Percentiles rank a stretch among this genome's conserved stretches.
Evolutionary conservation across 1,284 basidiomycete genomes (phyloP).

Genomic region (Ceratobasidium sp.): DNA sequence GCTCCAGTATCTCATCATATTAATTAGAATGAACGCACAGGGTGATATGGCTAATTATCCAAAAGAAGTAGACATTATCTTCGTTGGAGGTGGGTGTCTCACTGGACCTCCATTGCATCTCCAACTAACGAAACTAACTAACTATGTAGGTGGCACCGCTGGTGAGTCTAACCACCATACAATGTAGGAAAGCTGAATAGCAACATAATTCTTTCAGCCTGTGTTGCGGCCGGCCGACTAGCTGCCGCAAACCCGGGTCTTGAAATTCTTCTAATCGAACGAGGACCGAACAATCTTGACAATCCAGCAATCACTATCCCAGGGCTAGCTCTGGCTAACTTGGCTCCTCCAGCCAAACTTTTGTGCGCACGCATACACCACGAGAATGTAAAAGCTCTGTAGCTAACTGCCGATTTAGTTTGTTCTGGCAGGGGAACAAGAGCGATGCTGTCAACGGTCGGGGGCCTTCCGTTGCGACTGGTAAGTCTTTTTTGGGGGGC

Average conservation of each 20-base stretch:
- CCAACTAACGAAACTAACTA: neutral
- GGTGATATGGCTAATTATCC: neutral
- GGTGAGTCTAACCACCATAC: neutral
- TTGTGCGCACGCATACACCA: neutral
- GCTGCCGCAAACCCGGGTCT: slow-evolving; percentile 2
- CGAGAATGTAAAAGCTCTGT: no score
- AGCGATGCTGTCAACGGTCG: neutral
- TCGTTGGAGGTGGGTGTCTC: neutral
- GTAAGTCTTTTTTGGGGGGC: neutral
- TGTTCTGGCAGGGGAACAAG: slow-evolving; percentile 9
- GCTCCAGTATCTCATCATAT: no score
- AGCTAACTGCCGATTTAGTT: neutral
- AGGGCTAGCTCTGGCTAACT: neutral
- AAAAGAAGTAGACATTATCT: slow-evolving; percentile 1
- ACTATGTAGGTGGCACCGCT: neutral
- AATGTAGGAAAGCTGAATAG: neutral
- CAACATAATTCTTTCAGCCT: neutral
- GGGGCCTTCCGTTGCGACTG: neutral
- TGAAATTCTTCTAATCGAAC: slow-evolving; percentile 1
- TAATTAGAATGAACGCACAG: no score
- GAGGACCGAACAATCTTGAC: slow-evolving; percentile 2
- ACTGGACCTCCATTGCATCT: neutral
- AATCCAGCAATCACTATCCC: neutral
- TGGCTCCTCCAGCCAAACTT: neutral
- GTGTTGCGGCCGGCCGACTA: slow-evolving; percentile 4